Percentiles rank a stretch among this genome's conserved stretches.
These are phyloP conservation scores for Thelephora terrestris DNA, from an alignment of 1,284 basidiomycete genomes.

Conservation along the genomic window DNA sequence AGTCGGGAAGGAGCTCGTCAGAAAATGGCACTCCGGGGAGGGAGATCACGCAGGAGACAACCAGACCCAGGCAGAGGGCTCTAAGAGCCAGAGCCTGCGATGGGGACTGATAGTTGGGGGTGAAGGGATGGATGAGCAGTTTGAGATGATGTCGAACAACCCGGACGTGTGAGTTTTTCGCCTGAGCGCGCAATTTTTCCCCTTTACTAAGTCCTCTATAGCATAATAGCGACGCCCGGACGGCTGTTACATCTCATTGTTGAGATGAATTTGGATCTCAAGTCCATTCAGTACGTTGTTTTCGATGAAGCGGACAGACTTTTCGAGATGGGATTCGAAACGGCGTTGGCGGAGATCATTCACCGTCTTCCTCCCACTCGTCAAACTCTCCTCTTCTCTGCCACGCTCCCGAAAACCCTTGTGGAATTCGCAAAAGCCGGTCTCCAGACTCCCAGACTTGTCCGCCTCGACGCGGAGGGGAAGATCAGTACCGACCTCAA, in stretches of 20 bases:
- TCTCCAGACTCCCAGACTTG: conserved; percentile 86
- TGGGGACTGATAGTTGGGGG: conserved; percentile 97
- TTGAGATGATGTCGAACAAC: conserved; percentile 89
- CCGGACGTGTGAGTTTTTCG: conserved; percentile 76
- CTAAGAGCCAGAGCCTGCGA: conserved; percentile 61
- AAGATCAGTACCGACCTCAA: conserved; percentile 92
- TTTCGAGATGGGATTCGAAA: conserved; percentile 97
- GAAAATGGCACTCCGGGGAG: conserved; percentile 60
- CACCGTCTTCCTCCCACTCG: conserved; percentile 78
- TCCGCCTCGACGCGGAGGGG: conserved; percentile 90
- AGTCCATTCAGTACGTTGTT: conserved; percentile 83
- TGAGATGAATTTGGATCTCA: conserved; percentile 94
- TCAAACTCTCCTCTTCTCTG: conserved; percentile 93
- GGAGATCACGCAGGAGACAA: conserved; percentile 60
- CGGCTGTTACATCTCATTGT: conserved; percentile 92
- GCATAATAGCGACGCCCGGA: conserved; percentile 95
- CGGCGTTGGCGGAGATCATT: conserved; percentile 86
- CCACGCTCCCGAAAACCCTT: conserved; percentile 90
- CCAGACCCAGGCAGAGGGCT: conserved; percentile 41
- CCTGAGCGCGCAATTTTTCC: conserved; percentile 6
- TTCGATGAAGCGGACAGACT: conserved; percentile 98
- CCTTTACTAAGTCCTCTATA: conserved; percentile 23
- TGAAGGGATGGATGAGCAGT: conserved; percentile 93
- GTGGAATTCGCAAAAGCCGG: conserved; percentile 98
- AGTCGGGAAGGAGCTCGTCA: conserved; percentile 88